Conservation (phyloP, 352 stramenopile species). For the Globisporangium recalcitrans region DNA sequence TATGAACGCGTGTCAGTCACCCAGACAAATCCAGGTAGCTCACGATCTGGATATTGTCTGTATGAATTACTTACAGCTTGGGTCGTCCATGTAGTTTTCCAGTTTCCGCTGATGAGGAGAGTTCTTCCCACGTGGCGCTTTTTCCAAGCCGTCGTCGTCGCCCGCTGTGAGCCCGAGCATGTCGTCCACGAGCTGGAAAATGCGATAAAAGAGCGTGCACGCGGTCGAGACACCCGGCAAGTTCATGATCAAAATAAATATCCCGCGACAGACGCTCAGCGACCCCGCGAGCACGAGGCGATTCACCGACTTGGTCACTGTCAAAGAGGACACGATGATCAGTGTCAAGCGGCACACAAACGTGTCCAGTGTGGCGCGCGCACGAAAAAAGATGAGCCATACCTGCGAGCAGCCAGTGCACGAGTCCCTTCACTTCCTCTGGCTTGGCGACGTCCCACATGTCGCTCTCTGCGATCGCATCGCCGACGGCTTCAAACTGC, state of each 20-base stretch:
- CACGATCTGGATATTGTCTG: no score
- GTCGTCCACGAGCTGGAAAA: conserved; percentile 70
- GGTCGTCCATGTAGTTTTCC: conserved; percentile 62
- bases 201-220: conserved; percentile 59
- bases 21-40: neutral
- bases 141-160: conserved; percentile 32
- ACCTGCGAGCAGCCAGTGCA: conserved; percentile 63
- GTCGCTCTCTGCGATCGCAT: conserved; percentile 49
- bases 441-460: conserved; percentile 48
- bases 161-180: conserved; percentile 35
- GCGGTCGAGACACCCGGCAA: conserved; percentile 64
- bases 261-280: conserved; percentile 51
- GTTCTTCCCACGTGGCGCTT: conserved; percentile 13
- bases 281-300: conserved; percentile 41
- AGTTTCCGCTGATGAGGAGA: conserved; percentile 19
- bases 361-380: neutral
- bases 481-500: conserved; percentile 27
- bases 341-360: neutral
- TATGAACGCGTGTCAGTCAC: neutral
- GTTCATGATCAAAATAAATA: conserved; percentile 76
- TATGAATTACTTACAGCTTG: conserved; percentile 42
- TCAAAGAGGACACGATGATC: neutral
- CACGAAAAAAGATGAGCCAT: neutral
- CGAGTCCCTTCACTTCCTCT: conserved; percentile 59
- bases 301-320: conserved; percentile 55